Evolutionary conservation across 2,329 filamentous ascomycete genomes (phyloP).

Genomic region (Blastomyces parvus): DNA sequence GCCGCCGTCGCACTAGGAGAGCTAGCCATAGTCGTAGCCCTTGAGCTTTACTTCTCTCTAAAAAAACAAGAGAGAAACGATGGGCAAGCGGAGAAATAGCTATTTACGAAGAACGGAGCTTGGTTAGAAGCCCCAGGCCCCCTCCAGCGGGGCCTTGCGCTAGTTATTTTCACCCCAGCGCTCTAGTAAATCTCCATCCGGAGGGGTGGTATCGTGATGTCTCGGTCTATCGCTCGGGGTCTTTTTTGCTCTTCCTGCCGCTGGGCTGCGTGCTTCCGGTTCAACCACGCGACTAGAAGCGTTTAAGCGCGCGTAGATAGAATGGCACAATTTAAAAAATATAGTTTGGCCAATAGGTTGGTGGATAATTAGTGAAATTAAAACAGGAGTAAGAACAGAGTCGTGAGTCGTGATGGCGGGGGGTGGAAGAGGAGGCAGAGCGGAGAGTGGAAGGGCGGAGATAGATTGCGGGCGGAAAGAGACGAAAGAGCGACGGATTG

Average conservation of each 20-base stretch:
- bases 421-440: neutral
- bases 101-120: too few relatives aligned
- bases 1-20: conserved; percentile 2
- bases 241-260: neutral
- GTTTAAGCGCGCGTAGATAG: neutral
- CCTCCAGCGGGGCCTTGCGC: neutral
- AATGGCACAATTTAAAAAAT: neutral
- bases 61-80: neutral
- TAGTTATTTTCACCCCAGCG: neutral
- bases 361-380: neutral
- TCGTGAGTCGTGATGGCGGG: neutral
- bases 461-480: neutral
- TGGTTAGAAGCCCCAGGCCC: neutral
- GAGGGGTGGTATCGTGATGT: neutral
- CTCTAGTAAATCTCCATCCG: neutral
- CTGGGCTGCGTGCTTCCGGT: neutral
- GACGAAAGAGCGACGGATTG: neutral
- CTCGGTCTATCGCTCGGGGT: neutral
- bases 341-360: neutral
- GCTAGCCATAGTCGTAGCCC: neutral
- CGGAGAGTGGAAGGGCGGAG: neutral
- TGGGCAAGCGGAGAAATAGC: neutral
- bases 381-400: neutral
- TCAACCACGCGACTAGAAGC: neutral
- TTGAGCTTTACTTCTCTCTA: neutral